Conservation (phyloP, 2,329 filamentous ascomycete species). For the Neofusicoccum parvum region DNA sequence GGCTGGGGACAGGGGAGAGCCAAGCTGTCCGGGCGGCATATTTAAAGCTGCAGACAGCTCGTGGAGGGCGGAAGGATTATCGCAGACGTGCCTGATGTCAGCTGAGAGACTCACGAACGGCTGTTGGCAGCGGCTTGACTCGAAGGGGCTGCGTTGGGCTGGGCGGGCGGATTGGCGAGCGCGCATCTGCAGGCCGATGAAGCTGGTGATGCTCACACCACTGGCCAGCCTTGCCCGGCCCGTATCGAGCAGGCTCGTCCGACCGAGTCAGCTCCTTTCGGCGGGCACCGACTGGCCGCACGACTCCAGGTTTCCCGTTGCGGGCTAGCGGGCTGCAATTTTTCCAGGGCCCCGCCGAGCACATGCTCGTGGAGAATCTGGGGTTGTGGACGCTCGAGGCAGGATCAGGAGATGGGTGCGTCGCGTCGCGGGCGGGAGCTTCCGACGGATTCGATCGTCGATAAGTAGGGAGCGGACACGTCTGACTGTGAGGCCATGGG, state of each 20-base stretch:
- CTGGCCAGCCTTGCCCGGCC: neutral
- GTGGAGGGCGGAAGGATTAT: neutral
- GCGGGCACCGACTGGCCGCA: conserved; percentile 5
- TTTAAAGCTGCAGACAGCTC: neutral
- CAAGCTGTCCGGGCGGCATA: neutral
- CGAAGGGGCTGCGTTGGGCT: neutral
- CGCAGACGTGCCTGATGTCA: conserved; percentile 2
- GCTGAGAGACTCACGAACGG: neutral
- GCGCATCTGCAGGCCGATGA: neutral
- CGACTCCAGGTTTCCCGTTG: neutral
- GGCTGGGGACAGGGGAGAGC: neutral
- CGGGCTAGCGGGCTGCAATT: neutral
- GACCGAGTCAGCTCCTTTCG: conserved; percentile 15
- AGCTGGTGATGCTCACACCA: conserved; percentile 19
- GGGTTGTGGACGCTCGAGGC: neutral
- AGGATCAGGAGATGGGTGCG: neutral
- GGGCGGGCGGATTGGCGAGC: too few relatives aligned
- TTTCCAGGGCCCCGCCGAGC: neutral
- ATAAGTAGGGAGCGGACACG: neutral
- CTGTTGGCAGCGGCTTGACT: neutral
- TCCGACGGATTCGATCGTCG: neutral
- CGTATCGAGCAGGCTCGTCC: neutral
- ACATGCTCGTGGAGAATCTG: conserved; percentile 10
- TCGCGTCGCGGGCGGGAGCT: neutral
- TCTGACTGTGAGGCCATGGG: conserved; percentile 3